Base-by-base conservation (phyloP, 805 yeast species). In the Wickerhamomyces chaumierensis region DNA sequence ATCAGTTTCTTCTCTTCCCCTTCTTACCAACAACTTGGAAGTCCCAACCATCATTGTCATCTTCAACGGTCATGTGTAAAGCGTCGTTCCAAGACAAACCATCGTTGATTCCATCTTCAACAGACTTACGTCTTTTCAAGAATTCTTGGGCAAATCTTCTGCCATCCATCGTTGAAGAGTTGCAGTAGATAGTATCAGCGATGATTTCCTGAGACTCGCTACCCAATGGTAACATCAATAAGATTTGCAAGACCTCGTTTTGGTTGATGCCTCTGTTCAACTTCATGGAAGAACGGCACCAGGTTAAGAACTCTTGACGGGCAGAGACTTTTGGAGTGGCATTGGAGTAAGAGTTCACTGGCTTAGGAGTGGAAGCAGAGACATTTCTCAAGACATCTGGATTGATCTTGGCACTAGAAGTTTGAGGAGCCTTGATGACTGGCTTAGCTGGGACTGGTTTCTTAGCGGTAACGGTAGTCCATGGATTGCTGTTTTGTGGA, bases 71-170 rank as follows among this genome's bases (percentile, higher is more conserved):
- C 56, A 62, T 59, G 20, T 65, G 60, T 38, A 82, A 63, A 3
- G 88, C 92, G 42, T 78, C 81, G 36, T 71, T 67, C 96, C 96
- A 87, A 33, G 77, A 68, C 47, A 73, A 66, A 8, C 73, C 68
- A 41, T 73, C 69, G 36, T 59, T 58, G 23, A 62, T 58, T 21
- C 60, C 58, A 31, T 54, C 70, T 50, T 87, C 96, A 40, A 85
- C 88, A 36, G 65, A 69, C 43, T 69, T 71, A 53, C 92, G 79
- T 55, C 82, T 77, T 60, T 79, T 81, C 55, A 81, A 67, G 57
- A 92, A 92, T 54, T 92, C 98, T 40, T 71, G 73, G 0, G 98
- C 95, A 65, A 88, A 90, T 47, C 95, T 71, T 55, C 95, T 78
- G 18, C 97, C 97, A 57, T 92, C 96, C 82, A 90, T 78, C 2